Percentiles rank a stretch among this genome's conserved stretches.
Conservation (phyloP, 192 early-diverging fungal genomes). For the Linnemannia elongata region DNA sequence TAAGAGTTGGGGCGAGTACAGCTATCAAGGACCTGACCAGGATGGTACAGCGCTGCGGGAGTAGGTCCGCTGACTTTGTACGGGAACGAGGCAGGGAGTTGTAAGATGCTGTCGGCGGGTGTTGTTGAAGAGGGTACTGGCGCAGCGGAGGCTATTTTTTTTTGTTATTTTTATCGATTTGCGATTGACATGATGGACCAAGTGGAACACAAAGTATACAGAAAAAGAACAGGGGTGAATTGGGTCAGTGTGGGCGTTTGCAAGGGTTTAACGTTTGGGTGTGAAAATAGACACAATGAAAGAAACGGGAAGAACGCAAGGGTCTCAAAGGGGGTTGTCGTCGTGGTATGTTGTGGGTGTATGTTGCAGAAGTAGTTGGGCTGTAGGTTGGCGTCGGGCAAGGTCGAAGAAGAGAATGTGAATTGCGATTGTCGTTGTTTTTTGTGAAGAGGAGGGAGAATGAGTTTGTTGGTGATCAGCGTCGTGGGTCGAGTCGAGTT, state of each 20-base stretch:
- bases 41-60: constrained; percentile 11
- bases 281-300: background rate
- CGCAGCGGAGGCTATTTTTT: constrained; percentile 16
- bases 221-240: background rate
- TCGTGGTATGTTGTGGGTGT: too few species aligned
- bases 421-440: background rate
- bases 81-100: constrained; percentile 22
- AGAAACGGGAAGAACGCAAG: background rate
- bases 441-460: background rate
- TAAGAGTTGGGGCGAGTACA: constrained; percentile 38
- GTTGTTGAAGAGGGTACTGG: constrained; percentile 13
- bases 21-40: constrained; percentile 31
- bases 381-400: background rate
- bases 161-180: background rate
- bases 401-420: background rate
- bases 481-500: background rate
- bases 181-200: background rate
- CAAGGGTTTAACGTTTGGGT: background rate
- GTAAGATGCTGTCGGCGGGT: background rate
- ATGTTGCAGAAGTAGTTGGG: background rate
- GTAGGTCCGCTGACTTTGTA: constrained; percentile 30
- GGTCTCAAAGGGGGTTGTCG: background rate
- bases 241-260: background rate
- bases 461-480: background rate
- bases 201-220: background rate